These are phyloP conservation scores for Bonia amplexicaulis DNA, from an alignment of 176 grass and related monocot species.

Conservation along the genomic window DNA sequence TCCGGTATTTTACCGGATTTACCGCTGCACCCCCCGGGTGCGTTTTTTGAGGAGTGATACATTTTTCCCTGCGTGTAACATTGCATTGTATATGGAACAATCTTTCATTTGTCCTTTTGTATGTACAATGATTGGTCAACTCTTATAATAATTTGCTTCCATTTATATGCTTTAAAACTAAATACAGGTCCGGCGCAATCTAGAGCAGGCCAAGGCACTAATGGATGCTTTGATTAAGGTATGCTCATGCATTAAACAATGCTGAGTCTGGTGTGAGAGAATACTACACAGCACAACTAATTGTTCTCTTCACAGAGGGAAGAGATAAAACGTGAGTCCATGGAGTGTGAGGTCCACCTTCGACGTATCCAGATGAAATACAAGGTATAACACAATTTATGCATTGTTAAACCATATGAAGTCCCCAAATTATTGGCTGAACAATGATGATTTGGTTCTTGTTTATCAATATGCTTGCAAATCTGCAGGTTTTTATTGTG, in stretches of 20 bases:
- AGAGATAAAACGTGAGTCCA: slow-evolving; percentile 57
- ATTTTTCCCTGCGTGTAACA: background rate
- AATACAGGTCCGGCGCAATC: slow-evolving; percentile 60
- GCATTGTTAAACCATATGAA: background rate
- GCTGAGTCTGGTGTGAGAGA: background rate
- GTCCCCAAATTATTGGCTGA: background rate
- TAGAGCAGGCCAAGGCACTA: slow-evolving; percentile 58
- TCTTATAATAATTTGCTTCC: background rate
- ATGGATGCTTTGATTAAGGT: slow-evolving; percentile 68
- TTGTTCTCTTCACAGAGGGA: slow-evolving; percentile 41
- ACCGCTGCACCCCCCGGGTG: no score
- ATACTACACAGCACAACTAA: background rate
- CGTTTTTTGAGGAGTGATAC: no score
- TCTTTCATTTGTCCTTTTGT: background rate
- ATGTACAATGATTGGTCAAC: background rate
- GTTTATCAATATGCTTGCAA: background rate
- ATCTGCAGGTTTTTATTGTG: background rate
- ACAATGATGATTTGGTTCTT: background rate
- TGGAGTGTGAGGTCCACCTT: slow-evolving; percentile 60
- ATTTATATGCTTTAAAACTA: slow-evolving; percentile 13
- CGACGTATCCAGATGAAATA: slow-evolving; percentile 61
- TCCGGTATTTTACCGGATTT: no score
- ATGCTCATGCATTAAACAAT: background rate
- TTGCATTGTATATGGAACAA: background rate
- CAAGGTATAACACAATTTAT: slow-evolving; percentile 38